Evolutionary conservation across 1,284 basidiomycete genomes (phyloP), one percentile per base, ranked within the genome.

Genomic region (Pseudozyma sp.): DNA sequence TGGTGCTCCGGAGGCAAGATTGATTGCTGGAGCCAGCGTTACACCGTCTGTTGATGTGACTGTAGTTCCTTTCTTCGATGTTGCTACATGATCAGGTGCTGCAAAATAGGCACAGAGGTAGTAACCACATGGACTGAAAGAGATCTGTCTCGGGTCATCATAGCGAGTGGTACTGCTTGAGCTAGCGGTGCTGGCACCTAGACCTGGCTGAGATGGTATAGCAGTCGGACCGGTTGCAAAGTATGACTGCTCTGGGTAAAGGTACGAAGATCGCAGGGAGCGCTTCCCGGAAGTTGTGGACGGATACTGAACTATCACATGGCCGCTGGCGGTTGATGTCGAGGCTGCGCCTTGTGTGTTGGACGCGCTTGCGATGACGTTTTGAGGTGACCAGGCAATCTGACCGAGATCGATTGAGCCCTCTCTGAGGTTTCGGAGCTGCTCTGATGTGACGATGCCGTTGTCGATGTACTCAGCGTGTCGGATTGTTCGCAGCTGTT

Each of bases 61-160:
- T 34, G 52, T 3, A 18, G 54, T 3, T 38, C 14, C 25, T 13
- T 34, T 19, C 18, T n/a, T 19, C 8, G 42, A 25, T n/a, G 47
- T n/a, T 13, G 12, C 18, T 10, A 14, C 4, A 34, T 50, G 49
- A 13, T 31, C 13, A n/a, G 34, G 16, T 7, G 34, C 21, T 0
- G 58, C 57, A 31, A 76, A 76, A 47, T 56, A 63, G 6, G 74
- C 74, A 45, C 65, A 68, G 2, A 76, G 61, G 42, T 66, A 69
- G 59, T 60, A 76, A 18, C 74, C 74, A 52, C 74, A 76, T 1
- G 61, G 70, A 52, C 74, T 76, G 60, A 76, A 76, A 10, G 61
- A 58, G 51, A 76, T 72, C 42, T 62, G 47, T 42, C 19, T 54
- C 5, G 73, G 68, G 45, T 71, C 73, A 40, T 51, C 58, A 19